phyloP scores from a whole-genome alignment of 371 early-diverging fungal genomes.

The Mucor sp. region DNA sequence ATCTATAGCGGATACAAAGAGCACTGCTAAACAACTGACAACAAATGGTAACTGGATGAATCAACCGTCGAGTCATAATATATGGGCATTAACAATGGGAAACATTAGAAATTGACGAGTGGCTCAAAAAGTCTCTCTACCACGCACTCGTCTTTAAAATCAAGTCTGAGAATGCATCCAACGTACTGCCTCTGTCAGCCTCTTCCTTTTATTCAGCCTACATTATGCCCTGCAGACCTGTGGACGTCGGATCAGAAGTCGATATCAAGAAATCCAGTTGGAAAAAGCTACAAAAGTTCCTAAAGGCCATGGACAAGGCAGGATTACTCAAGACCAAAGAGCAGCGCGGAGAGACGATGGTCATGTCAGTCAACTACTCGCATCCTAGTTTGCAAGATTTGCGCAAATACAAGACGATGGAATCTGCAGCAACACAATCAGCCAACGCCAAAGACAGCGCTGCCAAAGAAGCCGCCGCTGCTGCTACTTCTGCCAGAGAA shows the following conservation, averaged over 20 bases:
- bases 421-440: conserved; percentile 2
- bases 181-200: conserved; percentile 61
- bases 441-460: background rate
- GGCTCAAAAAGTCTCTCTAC: conserved; percentile 59
- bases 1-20: background rate
- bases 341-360: conserved; percentile 61
- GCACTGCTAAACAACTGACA: background rate
- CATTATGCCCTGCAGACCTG: conserved; percentile 64
- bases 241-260: conserved; percentile 49
- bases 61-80: too few relatives aligned
- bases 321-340: conserved; percentile 72
- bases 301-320: conserved; percentile 70
- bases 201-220: conserved; percentile 68
- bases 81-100: background rate
- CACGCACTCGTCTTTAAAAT: conserved; percentile 68
- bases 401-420: conserved; percentile 37
- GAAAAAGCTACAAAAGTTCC: conserved; percentile 76
- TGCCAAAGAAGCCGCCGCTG: conserved; percentile 15
- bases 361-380: conserved; percentile 62
- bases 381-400: conserved; percentile 44
- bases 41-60: conserved; percentile 17
- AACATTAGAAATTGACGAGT: conserved; percentile 58
- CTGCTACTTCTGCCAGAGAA: background rate
- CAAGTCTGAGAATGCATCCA: conserved; percentile 45
- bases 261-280: conserved; percentile 76